phyloP scores from a whole-genome alignment of 2,329 filamentous ascomycete genomes.

The Akanthomyces muscarius region DNA sequence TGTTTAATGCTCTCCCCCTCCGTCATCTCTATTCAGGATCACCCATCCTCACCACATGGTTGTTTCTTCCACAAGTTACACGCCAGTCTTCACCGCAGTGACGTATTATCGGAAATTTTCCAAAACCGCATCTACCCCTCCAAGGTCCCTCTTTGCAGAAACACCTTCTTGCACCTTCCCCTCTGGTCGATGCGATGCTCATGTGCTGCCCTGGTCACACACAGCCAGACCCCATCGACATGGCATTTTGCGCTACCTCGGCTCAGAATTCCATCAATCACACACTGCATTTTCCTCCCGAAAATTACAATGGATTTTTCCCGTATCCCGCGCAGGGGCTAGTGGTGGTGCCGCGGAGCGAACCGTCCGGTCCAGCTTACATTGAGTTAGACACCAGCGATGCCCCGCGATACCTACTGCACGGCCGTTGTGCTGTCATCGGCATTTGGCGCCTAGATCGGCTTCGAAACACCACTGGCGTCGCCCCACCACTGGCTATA shows the following conservation, averaged over 20 bases:
- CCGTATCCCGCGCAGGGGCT: background rate
- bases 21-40: too few species aligned
- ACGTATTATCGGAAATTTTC: too few species aligned
- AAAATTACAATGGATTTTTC: background rate
- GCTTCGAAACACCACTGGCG: background rate
- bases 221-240: background rate
- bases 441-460: slow-evolving; percentile 1
- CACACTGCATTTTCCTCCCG: background rate
- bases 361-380: background rate
- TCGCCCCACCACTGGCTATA: background rate
- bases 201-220: background rate
- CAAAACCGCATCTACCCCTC: background rate
- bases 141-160: background rate
- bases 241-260: slow-evolving; percentile 5
- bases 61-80: too few species aligned
- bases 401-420: slow-evolving; percentile 1
- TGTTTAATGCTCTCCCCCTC: too few species aligned
- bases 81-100: too few species aligned
- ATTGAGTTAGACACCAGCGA: background rate
- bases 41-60: too few species aligned
- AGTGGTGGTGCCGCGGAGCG: background rate
- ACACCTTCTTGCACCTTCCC: background rate
- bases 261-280: slow-evolving; percentile 12
- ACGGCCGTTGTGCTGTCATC: slow-evolving; percentile 6
- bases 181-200: background rate